phyloP scores from a whole-genome alignment of 164 flowering plant genomes.

The Magnolia sinica region DNA sequence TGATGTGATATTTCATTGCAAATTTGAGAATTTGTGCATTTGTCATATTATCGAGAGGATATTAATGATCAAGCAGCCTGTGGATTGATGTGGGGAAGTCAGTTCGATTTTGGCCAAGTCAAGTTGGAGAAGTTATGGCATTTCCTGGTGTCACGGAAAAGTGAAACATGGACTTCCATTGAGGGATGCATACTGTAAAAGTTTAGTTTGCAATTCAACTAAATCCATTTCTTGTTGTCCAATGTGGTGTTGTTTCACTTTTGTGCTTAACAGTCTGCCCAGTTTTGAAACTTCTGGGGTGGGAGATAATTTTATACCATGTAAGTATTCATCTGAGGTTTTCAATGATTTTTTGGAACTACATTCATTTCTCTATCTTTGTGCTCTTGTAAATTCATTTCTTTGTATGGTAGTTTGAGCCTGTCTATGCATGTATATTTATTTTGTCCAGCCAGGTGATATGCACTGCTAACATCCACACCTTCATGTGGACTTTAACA shows the following conservation, averaged over 20 bases:
- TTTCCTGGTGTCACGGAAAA: slow-evolving; percentile 7
- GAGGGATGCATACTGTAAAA: slow-evolving; percentile 19
- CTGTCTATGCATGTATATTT: neutral
- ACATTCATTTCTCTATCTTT: neutral
- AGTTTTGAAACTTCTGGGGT: slow-evolving; percentile 3
- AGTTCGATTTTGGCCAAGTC: slow-evolving; percentile 5
- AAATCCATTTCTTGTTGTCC: slow-evolving; percentile 7
- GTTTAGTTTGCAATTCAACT: slow-evolving; percentile 18
- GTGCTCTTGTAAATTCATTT: neutral
- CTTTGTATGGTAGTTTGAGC: neutral
- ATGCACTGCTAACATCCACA: neutral
- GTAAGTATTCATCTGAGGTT: slow-evolving; percentile 6
- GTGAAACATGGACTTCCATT: slow-evolving; percentile 6
- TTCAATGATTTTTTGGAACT: neutral
- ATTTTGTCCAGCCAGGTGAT: neutral
- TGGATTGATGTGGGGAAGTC: slow-evolving; percentile 3
- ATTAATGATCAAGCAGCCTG: slow-evolving; percentile 38
- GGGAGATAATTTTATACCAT: neutral
- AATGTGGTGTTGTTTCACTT: slow-evolving; percentile 2
- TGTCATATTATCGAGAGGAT: slow-evolving; percentile 59
- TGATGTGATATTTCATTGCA: slow-evolving; percentile 61
- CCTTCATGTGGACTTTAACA: neutral
- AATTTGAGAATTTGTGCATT: slow-evolving; percentile 69
- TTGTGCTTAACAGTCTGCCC: neutral
- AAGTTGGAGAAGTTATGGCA: slow-evolving; percentile 14